These are phyloP conservation scores for Oryza nivara DNA, from an alignment of 176 grass and related monocot species.

Conservation along the genomic window DNA sequence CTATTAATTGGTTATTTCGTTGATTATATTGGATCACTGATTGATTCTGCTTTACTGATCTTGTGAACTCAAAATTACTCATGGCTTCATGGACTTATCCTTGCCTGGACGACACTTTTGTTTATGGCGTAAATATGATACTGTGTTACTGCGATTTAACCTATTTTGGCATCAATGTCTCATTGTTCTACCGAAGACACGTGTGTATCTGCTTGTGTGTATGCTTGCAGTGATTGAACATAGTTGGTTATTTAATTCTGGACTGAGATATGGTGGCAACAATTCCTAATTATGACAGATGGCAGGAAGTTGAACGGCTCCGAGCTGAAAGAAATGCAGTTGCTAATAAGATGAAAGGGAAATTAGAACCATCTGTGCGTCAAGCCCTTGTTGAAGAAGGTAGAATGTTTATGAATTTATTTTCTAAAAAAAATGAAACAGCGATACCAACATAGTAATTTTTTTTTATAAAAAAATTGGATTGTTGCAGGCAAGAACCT, in stretches of 20 bases:
- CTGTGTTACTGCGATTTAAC: not conserved
- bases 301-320: conserved; percentile 93
- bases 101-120: not conserved
- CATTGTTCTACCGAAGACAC: not conserved
- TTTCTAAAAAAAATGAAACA: not conserved
- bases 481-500: conserved; percentile 74
- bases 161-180: not conserved
- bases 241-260: conserved; percentile 32
- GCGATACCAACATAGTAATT: not conserved
- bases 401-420: not conserved
- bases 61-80: not conserved
- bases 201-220: not conserved
- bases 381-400: conserved; percentile 95
- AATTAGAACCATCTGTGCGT: conserved; percentile 79
- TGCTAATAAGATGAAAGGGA: conserved; percentile 97
- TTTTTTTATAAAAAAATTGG: not conserved
- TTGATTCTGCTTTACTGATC: not conserved
- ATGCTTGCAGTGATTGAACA: conserved; percentile 7
- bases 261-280: conserved; percentile 47
- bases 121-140: not conserved
- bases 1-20: not conserved
- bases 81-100: not conserved
- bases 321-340: conserved; percentile 91
- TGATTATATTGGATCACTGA: not conserved
- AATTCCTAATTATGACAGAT: conserved; percentile 94